Evolutionary conservation across 495 filamentous ascomycete species (phyloP).

Genomic region (Sordaria brevicollis): DNA sequence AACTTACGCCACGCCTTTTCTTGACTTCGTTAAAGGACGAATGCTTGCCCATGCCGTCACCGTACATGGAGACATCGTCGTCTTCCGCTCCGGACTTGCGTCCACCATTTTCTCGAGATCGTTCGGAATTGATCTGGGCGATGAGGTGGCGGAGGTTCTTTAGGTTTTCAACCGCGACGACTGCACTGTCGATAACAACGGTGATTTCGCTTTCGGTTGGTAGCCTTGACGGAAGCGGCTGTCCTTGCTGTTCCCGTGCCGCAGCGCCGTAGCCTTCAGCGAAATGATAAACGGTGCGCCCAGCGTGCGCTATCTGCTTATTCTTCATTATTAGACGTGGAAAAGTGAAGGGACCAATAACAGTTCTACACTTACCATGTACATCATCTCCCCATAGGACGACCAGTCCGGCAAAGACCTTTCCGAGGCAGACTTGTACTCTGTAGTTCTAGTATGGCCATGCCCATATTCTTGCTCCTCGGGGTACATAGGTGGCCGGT

Average conservation of each 20-base stretch:
- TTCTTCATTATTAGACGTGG: slow-evolving; percentile 15
- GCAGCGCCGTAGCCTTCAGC: slow-evolving; percentile 36
- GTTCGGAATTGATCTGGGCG: slow-evolving; percentile 25
- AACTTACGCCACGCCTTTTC: slow-evolving; percentile 41
- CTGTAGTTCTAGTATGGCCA: slow-evolving; percentile 12
- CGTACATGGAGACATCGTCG: slow-evolving; percentile 38
- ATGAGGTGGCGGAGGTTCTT: slow-evolving; percentile 37
- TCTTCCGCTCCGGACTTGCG: slow-evolving; percentile 30
- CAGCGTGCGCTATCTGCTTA: slow-evolving; percentile 30
- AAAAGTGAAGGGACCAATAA: not conserved
- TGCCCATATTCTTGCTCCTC: slow-evolving; percentile 29
- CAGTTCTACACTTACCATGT: slow-evolving; percentile 22
- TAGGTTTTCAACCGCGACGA: slow-evolving; percentile 28
- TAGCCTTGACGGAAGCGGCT: slow-evolving; percentile 35
- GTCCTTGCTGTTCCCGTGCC: slow-evolving; percentile 39
- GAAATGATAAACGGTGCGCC: slow-evolving; percentile 35
- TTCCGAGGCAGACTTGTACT: slow-evolving; percentile 30
- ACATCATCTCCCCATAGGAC: slow-evolving; percentile 30
- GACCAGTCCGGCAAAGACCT: slow-evolving; percentile 19
- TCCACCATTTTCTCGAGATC: slow-evolving; percentile 28
- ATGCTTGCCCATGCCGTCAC: slow-evolving; percentile 29
- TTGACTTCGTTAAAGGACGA: slow-evolving; percentile 37
- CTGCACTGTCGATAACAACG: slow-evolving; percentile 26
- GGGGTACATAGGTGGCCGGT: slow-evolving; percentile 23
- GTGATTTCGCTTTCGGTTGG: slow-evolving; percentile 35